These are phyloP conservation scores for Tylopilus balloui DNA, from an alignment of 768 basidiomycete species.

Conservation along the genomic window DNA sequence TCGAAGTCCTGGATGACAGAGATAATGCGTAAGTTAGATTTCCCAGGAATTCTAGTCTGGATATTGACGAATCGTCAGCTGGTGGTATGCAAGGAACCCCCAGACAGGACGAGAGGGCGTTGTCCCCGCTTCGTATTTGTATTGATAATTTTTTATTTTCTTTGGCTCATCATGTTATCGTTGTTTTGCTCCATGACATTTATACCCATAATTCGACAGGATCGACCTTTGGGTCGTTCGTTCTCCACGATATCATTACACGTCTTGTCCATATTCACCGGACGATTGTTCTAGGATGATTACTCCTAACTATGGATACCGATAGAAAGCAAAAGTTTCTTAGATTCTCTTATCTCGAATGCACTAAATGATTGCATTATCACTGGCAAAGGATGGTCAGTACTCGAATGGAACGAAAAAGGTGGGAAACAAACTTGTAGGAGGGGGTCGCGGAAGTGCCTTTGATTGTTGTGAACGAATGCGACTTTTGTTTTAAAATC, in stretches of 20 bases:
- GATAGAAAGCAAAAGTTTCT: constrained; percentile 15
- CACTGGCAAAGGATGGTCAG: constrained; percentile 19
- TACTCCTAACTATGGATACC: constrained; percentile 13
- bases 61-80: constrained; percentile 44
- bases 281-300: constrained; percentile 10
- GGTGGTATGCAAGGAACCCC: constrained; percentile 90
- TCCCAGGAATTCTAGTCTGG: not conserved
- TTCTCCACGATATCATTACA: constrained; percentile 27
- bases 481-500: constrained; percentile 82
- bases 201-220: constrained; percentile 36
- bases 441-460: constrained; percentile 77
- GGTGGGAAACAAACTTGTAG: constrained; percentile 40
- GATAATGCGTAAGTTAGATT: constrained; percentile 63
- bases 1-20: constrained; percentile 75
- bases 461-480: constrained; percentile 80
- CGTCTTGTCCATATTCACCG: constrained; percentile 16
- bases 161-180: constrained; percentile 23
- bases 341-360: constrained; percentile 1
- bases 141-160: constrained; percentile 46
- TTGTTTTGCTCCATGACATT: constrained; percentile 28
- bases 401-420: not conserved
- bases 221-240: constrained; percentile 36
- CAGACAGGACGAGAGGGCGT: constrained; percentile 82
- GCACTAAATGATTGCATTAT: constrained; percentile 6
- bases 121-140: constrained; percentile 88